Base-by-base conservation (phyloP, 306 rosid species). In the Pterocarpus santalinus region DNA sequence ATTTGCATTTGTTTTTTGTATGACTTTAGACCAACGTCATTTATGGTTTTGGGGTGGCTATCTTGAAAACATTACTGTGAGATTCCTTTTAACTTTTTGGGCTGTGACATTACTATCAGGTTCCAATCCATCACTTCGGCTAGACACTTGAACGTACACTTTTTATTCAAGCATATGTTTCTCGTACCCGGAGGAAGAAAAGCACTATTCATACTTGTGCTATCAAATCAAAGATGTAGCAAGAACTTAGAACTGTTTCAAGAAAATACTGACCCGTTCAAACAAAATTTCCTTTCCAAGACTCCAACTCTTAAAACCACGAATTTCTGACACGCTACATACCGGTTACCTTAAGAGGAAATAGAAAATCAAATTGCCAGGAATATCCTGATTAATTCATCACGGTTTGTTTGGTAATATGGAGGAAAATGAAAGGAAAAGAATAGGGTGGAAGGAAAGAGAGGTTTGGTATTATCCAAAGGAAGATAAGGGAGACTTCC, bases 311-410 rank as follows among this genome's bases (percentile, higher is more conserved):
- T 22, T 22, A 38, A 22, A 76, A 43, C 46, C 41, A 51, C 8
- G 80, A 76, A 76, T 71, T 71, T 47, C 82, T 65, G 32, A 58
- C 68, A 69, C 28, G 2, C 69, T 12, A 51, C 60, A 36, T 47
- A 36, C 67, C 28, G 63, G 60, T 35, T 56, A 73, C 66, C 38
- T 55, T 68, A 35, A 62, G 36, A 34, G 64, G 78, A 69, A 64
- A 69, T 44, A 49, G 34, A 76, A 75, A 43, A 65, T 47, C 28
- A 22, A 22, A 22, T 22, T 33, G 84, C 35, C n/a, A 66, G 22
- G 30, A 53, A 47, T 38, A 34, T 72, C 65, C 73, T 80, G 68
- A 52, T 7, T 60, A 64, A 57, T 41, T 41, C 8, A 5, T 41
- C 7, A 41, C 9, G 5, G 39, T 36, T 36, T 36, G 39, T 36